Evolutionary conservation across 208 protist genomes (phyloP).

Genomic region (Crithidia sp.): DNA sequence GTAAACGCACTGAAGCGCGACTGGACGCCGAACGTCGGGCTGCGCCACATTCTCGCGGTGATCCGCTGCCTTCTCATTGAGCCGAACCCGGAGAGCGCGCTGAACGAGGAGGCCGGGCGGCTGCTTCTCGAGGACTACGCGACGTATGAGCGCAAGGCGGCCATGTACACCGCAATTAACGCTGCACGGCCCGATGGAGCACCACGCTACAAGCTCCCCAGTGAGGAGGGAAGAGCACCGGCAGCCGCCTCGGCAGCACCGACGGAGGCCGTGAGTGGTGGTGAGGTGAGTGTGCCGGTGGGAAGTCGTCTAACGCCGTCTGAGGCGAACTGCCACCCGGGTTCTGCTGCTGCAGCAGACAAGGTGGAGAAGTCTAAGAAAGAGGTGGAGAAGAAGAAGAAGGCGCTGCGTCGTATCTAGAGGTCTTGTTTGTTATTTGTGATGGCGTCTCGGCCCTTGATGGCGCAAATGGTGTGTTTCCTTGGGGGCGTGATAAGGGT

Average conservation of each 20-base stretch:
- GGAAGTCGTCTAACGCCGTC: constrained; percentile 16
- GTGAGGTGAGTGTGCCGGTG: background rate
- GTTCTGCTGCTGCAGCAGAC: constrained; percentile 7
- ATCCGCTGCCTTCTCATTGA: constrained; percentile 98
- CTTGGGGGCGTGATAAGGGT: no score
- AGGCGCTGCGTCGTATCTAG: constrained; percentile 31
- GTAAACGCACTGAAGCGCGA: constrained; percentile 99
- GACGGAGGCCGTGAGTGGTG: background rate
- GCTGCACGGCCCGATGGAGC: constrained; percentile 49
- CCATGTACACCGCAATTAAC: constrained; percentile 84
- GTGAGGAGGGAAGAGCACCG: background rate
- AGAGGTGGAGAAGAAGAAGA: constrained; percentile 34
- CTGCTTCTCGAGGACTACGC: constrained; percentile 97
- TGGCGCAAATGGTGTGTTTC: background rate
- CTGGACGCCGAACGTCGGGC: constrained; percentile 94
- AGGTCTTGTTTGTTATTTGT: background rate
- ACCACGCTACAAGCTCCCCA: constrained; percentile 34
- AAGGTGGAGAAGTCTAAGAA: constrained; percentile 22
- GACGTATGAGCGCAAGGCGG: constrained; percentile 77
- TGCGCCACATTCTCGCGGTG: constrained; percentile 95
- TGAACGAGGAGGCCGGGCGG: constrained; percentile 98
- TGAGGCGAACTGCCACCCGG: constrained; percentile 23
- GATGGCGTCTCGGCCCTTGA: background rate
- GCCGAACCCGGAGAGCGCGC: constrained; percentile 98
- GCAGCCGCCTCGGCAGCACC: background rate